phyloP scores from a whole-genome alignment of 2,329 filamentous ascomycete species.

The Neonectria coccinea region DNA sequence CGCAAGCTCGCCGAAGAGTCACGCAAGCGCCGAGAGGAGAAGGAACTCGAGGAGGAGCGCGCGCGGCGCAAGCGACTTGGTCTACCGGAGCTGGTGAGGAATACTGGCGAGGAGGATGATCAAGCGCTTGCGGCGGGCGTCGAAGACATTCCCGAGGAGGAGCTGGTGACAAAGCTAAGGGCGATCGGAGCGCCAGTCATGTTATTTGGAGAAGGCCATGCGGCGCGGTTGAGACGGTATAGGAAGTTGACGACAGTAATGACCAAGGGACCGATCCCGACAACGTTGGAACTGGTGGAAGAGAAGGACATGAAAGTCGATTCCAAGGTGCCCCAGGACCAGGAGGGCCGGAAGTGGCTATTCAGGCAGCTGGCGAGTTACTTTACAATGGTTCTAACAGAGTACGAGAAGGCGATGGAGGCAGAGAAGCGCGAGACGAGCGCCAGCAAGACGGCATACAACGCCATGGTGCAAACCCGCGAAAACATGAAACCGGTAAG shows the following conservation, averaged over 20 bases:
- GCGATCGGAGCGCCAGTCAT: constrained; percentile 77
- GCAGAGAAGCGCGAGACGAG: constrained; percentile 73
- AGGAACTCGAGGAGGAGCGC: constrained; percentile 79
- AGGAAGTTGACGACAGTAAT: constrained; percentile 71
- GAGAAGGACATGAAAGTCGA: constrained; percentile 91
- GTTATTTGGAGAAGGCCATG: constrained; percentile 86
- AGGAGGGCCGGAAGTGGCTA: constrained; percentile 75
- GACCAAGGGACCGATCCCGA: constrained; percentile 85
- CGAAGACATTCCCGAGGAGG: constrained; percentile 77
- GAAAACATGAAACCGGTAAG: constrained; percentile 84
- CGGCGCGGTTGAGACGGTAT: constrained; percentile 76
- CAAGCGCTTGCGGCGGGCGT: constrained; percentile 55
- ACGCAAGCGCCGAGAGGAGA: constrained; percentile 73
- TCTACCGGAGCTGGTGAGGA: constrained; percentile 74
- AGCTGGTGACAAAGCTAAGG: constrained; percentile 76
- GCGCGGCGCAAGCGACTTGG: constrained; percentile 81
- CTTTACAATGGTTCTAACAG: constrained; percentile 93
- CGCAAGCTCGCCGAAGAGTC: constrained; percentile 85
- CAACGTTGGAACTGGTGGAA: constrained; percentile 80
- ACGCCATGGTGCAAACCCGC: constrained; percentile 86
- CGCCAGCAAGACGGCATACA: constrained; percentile 83
- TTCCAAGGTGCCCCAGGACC: constrained; percentile 70
- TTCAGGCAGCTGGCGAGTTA: constrained; percentile 92
- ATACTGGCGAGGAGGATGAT: constrained; percentile 55
- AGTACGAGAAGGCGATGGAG: constrained; percentile 86